Evolutionary conservation across 2,329 filamentous ascomycete species (phyloP), one percentile per base, ranked within the genome.

Genomic region (Fusarium tupiense): DNA sequence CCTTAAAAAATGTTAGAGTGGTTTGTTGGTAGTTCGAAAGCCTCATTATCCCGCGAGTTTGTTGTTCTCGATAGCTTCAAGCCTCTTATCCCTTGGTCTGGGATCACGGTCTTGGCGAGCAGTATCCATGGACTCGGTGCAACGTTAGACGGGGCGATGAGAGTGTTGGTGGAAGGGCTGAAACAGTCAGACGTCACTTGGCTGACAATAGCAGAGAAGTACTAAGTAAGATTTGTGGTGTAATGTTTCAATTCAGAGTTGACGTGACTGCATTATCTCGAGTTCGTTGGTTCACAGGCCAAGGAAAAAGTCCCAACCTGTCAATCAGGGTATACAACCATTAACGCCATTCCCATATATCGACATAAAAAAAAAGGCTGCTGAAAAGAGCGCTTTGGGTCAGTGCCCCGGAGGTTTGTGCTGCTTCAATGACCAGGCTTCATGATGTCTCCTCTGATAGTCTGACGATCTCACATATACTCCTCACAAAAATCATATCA

Each of bases 391-490:
- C 38, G 47, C 40, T 59, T 44, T 29, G 46, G 44, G 61, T 31
- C 61, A 29, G 59, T 46, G 38, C 22, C 50, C 50, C 61, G 37
- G 38, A 16, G 17, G 29, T 24, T 49, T 29, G 19, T 43, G 49
- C 16, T 40, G 16, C 52, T 70, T 52, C n/a, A 38, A 31, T 41
- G 13, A 37, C 29, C 22, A 37, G 29, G 8, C 26, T 44, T 59
- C 20, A 72, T 26, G 64, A 31, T 7, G 52, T 67, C 46, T 84
- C 83, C 61, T 85, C 83, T 2, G 78, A 77, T 61, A 83, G 73
- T 61, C 82, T 78, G 31, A 85, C 84, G 76, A 85, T 83, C 76
- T 85, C 84, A 57, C 84, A 85, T 5, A 85, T 77, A 46, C 84
- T 84, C 49, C 82, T 78, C 66, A 84, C 75, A n/a, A 85, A 80